Conservation (phyloP, 1,139 yeast species). For the Protomyces gravidus region DNA sequence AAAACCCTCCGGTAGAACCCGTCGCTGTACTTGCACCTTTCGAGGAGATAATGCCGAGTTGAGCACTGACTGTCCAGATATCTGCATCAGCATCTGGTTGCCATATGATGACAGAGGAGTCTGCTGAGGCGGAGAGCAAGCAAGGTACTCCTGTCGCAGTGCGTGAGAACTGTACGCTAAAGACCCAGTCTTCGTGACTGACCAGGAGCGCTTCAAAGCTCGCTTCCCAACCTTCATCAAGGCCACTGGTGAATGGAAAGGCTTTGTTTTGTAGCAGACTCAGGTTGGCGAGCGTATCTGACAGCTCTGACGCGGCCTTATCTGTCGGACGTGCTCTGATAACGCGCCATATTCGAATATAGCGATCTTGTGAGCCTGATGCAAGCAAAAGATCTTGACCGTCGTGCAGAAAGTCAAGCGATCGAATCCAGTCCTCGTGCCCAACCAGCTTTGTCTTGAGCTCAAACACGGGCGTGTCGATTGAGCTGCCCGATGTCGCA, state of each 20-base stretch:
- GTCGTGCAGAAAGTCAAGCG: conserved; percentile 58
- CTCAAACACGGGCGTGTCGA: conserved; percentile 37
- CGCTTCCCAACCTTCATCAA: conserved; percentile 45
- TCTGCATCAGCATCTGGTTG: conserved; percentile 82
- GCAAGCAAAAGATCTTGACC: conserved; percentile 56
- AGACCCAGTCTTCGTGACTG: conserved; percentile 99
- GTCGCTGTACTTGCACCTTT: conserved; percentile 98
- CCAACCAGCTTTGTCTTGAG: conserved; percentile 62
- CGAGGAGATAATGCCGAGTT: conserved; percentile 87
- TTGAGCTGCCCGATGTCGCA: conserved; percentile 43
- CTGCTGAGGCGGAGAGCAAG: conserved; percentile 83
- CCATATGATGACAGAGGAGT: conserved; percentile 95
- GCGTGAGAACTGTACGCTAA: conserved; percentile 72
- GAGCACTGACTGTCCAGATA: conserved; percentile 75
- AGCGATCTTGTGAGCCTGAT: conserved; percentile 83
- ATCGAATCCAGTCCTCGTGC: conserved; percentile 91
- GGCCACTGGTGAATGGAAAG: not conserved
- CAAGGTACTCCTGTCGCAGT: conserved; percentile 37
- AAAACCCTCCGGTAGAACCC: conserved; percentile 96
- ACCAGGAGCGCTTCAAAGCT: conserved; percentile 84
- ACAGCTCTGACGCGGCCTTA: not conserved
- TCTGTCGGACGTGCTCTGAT: conserved; percentile 5
- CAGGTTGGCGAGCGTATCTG: not conserved
- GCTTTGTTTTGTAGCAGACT: conserved; percentile 20
- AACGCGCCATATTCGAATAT: conserved; percentile 84